phyloP scores from a whole-genome alignment of 208 protist species.

The Leishmania braziliensis region DNA sequence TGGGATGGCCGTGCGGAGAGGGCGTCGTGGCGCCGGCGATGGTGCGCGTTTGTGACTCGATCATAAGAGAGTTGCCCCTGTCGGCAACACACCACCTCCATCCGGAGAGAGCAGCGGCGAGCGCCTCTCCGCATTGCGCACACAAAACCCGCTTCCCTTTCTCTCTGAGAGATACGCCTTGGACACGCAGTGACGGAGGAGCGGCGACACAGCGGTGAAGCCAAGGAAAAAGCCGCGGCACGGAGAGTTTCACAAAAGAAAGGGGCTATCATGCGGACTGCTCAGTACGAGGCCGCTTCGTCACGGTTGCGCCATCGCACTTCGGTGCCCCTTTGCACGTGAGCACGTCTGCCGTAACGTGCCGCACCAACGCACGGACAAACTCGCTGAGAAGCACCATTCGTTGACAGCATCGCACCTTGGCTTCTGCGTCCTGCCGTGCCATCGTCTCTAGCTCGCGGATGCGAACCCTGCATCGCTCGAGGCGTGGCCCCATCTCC shows the following conservation, averaged over 20 bases:
- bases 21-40: neutral
- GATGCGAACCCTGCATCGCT: slow-evolving; percentile 35
- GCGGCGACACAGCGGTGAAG: neutral
- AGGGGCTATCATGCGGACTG: neutral
- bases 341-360: slow-evolving; percentile 2
- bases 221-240: neutral
- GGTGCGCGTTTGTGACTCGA: neutral
- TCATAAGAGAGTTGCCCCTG: neutral
- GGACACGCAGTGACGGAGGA: neutral
- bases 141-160: neutral
- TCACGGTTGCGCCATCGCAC: neutral
- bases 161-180: neutral
- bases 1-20: too few species aligned
- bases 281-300: slow-evolving; percentile 5
- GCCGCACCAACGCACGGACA: slow-evolving; percentile 24
- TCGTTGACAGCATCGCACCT: slow-evolving; percentile 44
- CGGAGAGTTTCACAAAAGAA: neutral
- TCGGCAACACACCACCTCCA: neutral
- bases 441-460: slow-evolving; percentile 40
- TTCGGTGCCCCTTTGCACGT: neutral
- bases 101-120: neutral
- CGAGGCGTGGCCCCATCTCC: slow-evolving; percentile 29
- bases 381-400: slow-evolving; percentile 55
- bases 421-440: slow-evolving; percentile 26
- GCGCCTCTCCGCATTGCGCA: neutral